These are phyloP conservation scores for Acacia pycnantha DNA, from an alignment of 331 rosid species.

Conservation along the genomic window DNA sequence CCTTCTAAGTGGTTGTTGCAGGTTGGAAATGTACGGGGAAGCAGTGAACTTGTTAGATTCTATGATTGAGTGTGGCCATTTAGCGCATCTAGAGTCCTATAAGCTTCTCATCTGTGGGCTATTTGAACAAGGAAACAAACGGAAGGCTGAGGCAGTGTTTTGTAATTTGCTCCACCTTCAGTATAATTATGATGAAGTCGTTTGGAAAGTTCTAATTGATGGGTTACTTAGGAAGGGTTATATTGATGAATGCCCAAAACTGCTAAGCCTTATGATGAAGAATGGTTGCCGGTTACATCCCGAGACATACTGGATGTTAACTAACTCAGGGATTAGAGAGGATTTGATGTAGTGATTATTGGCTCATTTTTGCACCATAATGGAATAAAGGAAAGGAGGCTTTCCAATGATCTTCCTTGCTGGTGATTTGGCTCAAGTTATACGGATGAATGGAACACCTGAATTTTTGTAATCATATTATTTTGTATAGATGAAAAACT, in stretches of 20 bases:
- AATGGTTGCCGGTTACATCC: conserved; percentile 58
- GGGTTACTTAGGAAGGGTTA: conserved; percentile 55
- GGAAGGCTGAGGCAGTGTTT: conserved; percentile 55
- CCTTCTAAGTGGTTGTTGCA: conserved; percentile 49
- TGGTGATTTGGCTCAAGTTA: conserved; percentile 12
- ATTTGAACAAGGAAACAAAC: conserved; percentile 42
- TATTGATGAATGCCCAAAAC: conserved; percentile 47
- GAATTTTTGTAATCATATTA: conserved; percentile 14
- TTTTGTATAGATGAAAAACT: conserved; percentile 1
- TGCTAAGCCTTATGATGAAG: conserved; percentile 49
- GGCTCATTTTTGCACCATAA: conserved; percentile 2
- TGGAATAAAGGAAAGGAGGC: conserved; percentile 22
- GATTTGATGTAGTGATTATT: conserved; percentile 16
- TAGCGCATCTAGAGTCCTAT: conserved; percentile 47
- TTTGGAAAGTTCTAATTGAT: conserved; percentile 66
- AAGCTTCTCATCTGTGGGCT: conserved; percentile 55
- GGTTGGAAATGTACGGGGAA: conserved; percentile 42
- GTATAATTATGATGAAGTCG: conserved; percentile 61
- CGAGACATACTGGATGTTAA: conserved; percentile 54
- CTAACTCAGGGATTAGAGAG: conserved; percentile 41
- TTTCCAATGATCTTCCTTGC: conserved; percentile 23
- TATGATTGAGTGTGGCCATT: conserved; percentile 45
- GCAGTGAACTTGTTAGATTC: conserved; percentile 47
- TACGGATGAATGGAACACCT: conserved; percentile 19
- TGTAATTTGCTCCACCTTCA: conserved; percentile 41